These are phyloP conservation scores for Pterulicium gracile DNA, from an alignment of 1,284 basidiomycete species.

Conservation along the genomic window DNA sequence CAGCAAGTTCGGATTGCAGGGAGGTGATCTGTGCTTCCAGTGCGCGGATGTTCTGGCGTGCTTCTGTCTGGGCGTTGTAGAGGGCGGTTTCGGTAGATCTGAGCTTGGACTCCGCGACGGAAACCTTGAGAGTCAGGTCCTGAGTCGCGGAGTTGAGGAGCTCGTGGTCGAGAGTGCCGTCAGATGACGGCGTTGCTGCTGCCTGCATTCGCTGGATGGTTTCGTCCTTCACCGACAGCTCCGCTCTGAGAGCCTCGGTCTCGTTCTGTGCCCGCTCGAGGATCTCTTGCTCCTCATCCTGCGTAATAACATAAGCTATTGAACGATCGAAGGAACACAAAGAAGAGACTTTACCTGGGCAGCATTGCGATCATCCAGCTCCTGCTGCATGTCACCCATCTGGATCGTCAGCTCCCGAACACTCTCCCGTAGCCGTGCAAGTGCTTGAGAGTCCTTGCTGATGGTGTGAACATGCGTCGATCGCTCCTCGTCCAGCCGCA, in stretches of 20 bases:
- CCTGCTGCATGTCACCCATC: slow-evolving; percentile 30
- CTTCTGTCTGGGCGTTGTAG: slow-evolving; percentile 61
- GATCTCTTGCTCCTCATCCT: slow-evolving; percentile 52
- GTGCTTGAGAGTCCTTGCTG: slow-evolving; percentile 37
- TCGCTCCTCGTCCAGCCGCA: slow-evolving; percentile 48
- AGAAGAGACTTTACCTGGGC: slow-evolving; percentile 24
- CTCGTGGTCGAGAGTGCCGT: slow-evolving; percentile 52
- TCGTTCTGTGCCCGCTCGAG: slow-evolving; percentile 54
- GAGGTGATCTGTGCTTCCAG: slow-evolving; percentile 58
- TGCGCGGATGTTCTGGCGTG: slow-evolving; percentile 34
- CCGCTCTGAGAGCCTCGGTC: slow-evolving; percentile 50
- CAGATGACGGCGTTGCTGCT: slow-evolving; percentile 22
- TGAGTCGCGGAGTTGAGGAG: slow-evolving; percentile 57
- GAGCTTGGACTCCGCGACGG: slow-evolving; percentile 65
- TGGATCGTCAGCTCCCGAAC: slow-evolving; percentile 39
- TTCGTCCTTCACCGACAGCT: slow-evolving; percentile 47
- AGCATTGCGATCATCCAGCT: slow-evolving; percentile 36
- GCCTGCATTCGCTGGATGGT: slow-evolving; percentile 50
- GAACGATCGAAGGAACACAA: not conserved
- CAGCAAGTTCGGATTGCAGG: slow-evolving; percentile 51
- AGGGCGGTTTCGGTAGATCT: slow-evolving; percentile 62
- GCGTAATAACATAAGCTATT: too few species aligned
- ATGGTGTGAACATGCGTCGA: slow-evolving; percentile 42
- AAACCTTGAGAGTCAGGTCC: slow-evolving; percentile 71
- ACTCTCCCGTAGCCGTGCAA: slow-evolving; percentile 34